Conservation (phyloP, 768 basidiomycete species). For the Arthromyces matolae region DNA sequence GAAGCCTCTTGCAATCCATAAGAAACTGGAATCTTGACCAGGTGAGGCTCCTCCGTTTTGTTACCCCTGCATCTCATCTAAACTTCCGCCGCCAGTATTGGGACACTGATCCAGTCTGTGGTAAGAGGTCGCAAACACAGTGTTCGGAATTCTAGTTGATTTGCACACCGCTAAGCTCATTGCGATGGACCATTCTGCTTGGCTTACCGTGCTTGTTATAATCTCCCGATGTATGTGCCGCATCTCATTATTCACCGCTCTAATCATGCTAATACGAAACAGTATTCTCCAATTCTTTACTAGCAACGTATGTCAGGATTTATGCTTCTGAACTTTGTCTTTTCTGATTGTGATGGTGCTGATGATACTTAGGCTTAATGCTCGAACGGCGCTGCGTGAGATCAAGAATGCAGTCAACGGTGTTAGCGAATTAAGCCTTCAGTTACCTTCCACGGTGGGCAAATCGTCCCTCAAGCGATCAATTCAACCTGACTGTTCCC, state of each 20-base stretch:
- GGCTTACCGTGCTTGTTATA: neutral
- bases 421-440: too few relatives aligned
- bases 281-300: conserved; percentile 3
- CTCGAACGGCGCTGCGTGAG: too few relatives aligned
- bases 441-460: too few relatives aligned
- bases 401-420: too few relatives aligned
- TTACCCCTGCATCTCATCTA: neutral
- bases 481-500: too few relatives aligned
- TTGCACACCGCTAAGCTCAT: neutral
- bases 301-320: neutral
- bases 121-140: neutral
- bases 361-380: neutral
- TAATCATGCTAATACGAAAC: neutral
- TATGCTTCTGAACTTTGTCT: neutral
- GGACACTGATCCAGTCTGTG: neutral
- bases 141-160: neutral
- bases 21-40: conserved; percentile 5
- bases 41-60: neutral
- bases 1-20: neutral
- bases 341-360: neutral
- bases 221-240: neutral
- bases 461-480: too few relatives aligned
- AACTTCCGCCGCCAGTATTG: neutral
- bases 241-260: too few relatives aligned
- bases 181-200: neutral